A percentile compares a stretch with the other conserved stretches of the same genome.
These are phyloP conservation scores for Xanthoconium purpureum DNA, from an alignment of 768 basidiomycete species.

Conservation along the genomic window DNA sequence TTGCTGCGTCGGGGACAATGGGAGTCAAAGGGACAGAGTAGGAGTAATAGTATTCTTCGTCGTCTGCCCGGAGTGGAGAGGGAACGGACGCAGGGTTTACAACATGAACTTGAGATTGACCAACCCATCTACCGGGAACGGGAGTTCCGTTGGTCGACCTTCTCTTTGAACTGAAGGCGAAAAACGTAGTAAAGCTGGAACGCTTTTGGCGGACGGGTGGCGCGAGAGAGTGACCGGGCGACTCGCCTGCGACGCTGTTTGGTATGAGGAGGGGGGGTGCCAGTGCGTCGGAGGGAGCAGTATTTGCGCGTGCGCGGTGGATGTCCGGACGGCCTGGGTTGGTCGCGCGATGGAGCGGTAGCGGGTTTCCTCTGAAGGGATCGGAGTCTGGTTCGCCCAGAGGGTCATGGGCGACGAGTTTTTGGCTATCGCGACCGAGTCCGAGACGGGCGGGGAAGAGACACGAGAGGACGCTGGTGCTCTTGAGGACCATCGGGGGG, in stretches of 20 bases:
- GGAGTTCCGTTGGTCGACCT: conserved; percentile 20
- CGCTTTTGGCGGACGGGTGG: conserved; percentile 35
- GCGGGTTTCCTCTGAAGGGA: conserved; percentile 26
- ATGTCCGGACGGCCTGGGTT: conserved; percentile 2
- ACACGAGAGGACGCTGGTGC: conserved; percentile 30
- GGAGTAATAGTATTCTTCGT: conserved; percentile 51
- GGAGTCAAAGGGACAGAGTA: conserved; percentile 44
- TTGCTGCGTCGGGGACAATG: conserved; percentile 1
- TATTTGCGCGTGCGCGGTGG: conserved; percentile 30
- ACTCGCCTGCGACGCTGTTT: conserved; percentile 63
- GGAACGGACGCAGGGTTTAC: conserved; percentile 12
- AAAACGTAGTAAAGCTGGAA: conserved; percentile 38
- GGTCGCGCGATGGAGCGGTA: conserved; percentile 15
- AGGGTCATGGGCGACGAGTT: conserved; percentile 33
- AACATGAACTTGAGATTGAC: conserved; percentile 6
- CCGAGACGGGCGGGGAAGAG: conserved; percentile 39
- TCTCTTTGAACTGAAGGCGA: conserved; percentile 29
- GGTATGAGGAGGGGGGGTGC: conserved; percentile 41
- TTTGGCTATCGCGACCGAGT: conserved; percentile 19
- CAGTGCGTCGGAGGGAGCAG: conserved; percentile 26
- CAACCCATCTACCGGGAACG: conserved; percentile 17
- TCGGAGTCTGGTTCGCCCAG: conserved; percentile 40
- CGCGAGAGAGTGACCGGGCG: conserved; percentile 39
- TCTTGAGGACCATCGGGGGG: conserved; percentile 36
- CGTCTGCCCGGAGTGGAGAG: conserved; percentile 27